phyloP scores from a whole-genome alignment of 495 filamentous ascomycete genomes.

The Aspergillus conjunctus region DNA sequence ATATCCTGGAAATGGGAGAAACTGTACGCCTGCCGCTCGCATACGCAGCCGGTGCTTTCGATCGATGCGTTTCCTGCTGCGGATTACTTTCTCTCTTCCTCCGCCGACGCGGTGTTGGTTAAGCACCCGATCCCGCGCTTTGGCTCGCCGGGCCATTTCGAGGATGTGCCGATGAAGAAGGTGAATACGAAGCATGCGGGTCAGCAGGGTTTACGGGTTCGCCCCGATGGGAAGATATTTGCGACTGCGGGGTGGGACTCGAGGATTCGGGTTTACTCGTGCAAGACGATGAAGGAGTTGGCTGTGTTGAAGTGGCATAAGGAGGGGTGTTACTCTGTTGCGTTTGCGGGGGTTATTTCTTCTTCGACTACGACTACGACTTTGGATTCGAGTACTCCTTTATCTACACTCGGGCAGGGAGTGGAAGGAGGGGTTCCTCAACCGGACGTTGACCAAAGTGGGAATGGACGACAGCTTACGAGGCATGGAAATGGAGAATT shows the following conservation, averaged over 20 bases:
- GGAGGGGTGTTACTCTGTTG: conserved; percentile 83
- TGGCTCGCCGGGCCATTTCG: conserved; percentile 18
- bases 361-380: background rate
- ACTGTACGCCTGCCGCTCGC: conserved; percentile 66
- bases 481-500: conserved; percentile 10
- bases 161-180: conserved; percentile 53
- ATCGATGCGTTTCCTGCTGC: conserved; percentile 61
- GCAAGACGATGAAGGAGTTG: conserved; percentile 80
- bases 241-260: conserved; percentile 95
- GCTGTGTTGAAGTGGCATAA: conserved; percentile 96
- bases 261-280: conserved; percentile 75
- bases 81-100: conserved; percentile 75
- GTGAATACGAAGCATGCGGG: conserved; percentile 84
- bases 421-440: background rate
- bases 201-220: conserved; percentile 78
- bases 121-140: conserved; percentile 60
- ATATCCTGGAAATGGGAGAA: conserved; percentile 57
- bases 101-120: conserved; percentile 71
- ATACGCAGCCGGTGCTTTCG: conserved; percentile 85
- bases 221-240: conserved; percentile 80
- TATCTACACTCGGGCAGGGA: background rate
- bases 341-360: conserved; percentile 59
- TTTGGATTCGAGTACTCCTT: background rate
- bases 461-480: conserved; percentile 13
- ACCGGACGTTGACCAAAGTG: background rate